Evolutionary conservation across 257 asterid species (phyloP).

Genomic region (Ajuga chamaepitys): DNA sequence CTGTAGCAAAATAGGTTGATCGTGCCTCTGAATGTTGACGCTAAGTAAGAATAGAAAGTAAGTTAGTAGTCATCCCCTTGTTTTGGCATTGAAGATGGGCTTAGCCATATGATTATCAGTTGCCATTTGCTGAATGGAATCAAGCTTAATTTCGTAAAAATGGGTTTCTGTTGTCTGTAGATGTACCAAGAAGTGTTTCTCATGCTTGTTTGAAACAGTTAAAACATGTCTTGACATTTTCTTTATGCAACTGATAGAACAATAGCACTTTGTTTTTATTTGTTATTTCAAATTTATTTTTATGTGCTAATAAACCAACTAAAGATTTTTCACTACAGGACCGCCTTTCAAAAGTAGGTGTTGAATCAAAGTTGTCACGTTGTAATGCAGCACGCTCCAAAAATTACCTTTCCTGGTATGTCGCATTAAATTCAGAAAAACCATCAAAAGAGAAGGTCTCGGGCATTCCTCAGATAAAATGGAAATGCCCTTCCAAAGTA

Average conservation of each 20-base stretch:
- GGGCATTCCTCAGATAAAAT: slow-evolving; percentile 17
- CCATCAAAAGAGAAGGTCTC: neutral
- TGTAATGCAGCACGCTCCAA: neutral
- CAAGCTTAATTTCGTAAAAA: neutral
- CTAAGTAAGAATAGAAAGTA: neutral
- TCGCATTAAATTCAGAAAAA: slow-evolving; percentile 10
- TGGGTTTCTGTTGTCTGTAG: neutral
- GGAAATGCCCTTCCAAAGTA: slow-evolving; percentile 40
- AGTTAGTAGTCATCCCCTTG: neutral
- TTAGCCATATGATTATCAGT: neutral
- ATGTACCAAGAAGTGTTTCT: neutral
- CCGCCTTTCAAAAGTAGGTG: slow-evolving; percentile 7
- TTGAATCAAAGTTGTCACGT: neutral
- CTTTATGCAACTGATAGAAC: too few relatives aligned
- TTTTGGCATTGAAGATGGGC: neutral
- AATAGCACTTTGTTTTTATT: too few relatives aligned
- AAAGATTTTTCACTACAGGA: neutral
- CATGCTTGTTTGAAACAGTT: neutral
- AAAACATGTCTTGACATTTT: neutral
- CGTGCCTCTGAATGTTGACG: neutral
- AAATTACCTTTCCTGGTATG: slow-evolving; percentile 16
- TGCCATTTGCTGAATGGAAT: neutral
- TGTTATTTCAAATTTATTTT: too few relatives aligned
- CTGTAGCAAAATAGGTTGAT: neutral
- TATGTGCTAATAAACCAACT: slow-evolving; percentile 8